Evolutionary conservation across 1,284 basidiomycete species (phyloP), one percentile per base, ranked within the genome.

Genomic region (Pyrrhoderma noxium): DNA sequence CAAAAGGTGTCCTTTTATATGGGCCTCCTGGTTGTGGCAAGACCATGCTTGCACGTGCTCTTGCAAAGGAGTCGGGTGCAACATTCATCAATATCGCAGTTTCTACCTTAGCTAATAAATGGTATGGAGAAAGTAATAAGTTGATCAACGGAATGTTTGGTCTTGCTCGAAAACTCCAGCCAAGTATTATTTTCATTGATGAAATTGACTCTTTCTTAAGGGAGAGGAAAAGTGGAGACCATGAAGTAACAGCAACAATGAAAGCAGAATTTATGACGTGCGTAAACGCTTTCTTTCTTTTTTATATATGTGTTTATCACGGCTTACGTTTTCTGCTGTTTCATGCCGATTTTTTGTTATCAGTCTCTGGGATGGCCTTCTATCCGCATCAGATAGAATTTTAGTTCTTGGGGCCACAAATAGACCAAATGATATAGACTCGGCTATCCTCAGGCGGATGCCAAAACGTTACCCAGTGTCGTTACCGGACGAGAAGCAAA

Each of bases 251-350:
- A 22, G 92, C 87, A 3, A 98, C 98, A 93, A 96, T 99, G 84
- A 99, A 99, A 71, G 95, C 95, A 1, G 95, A 99, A 65, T 99
- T 99, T 66, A 97, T 99, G 94, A 96, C 93, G 84, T 92, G 68
- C 61, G 89, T 71, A 9, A 4, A 44, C 44, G 9, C 45, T 49
- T 36, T 31, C 49, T 37, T 3, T 38, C 41, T 21, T 31, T n/a
- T 35, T n/a, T 51, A 31, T 43, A 5, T 18, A 34, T n/a, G 5
- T 16, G 5, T 14, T 40, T n/a, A 40, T 40, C 38, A 8, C 14
- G n/a, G 11, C 11, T 11, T 11, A 31, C n/a, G 11, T 31, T 31
- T 11, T 31, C 27, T 31, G 39, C 19, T 37, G 53, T 18, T 8
- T 36, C 3, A 23, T 21, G 16, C 45, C n/a, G 23, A 51, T 35